Evolutionary conservation across 768 basidiomycete species (phyloP).

Genomic region (Tylopilus plumbeoviolaceoides): DNA sequence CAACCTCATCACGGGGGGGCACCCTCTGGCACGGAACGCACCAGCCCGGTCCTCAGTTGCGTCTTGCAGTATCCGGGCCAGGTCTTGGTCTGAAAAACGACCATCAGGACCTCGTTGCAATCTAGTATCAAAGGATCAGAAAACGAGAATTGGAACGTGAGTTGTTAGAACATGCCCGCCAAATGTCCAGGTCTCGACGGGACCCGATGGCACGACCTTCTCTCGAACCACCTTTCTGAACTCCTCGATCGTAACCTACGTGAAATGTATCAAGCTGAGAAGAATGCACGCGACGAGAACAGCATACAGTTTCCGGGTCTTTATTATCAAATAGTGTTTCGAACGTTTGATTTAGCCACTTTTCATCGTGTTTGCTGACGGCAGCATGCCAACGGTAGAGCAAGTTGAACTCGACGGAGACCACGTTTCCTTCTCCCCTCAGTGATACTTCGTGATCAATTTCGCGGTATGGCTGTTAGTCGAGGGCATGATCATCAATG

Average conservation of each 20-base stretch:
- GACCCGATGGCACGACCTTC: conserved; percentile 3
- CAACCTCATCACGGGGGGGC: conserved; percentile 58
- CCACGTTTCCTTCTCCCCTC: conserved; percentile 70
- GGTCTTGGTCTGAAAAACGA: conserved; percentile 58
- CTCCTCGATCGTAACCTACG: conserved; percentile 18
- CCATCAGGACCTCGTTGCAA: conserved; percentile 48
- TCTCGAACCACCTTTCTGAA: conserved; percentile 16
- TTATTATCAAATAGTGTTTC: conserved; percentile 37
- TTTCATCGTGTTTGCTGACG: conserved; percentile 48
- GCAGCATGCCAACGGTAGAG: conserved; percentile 64
- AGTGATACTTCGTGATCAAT: conserved; percentile 48
- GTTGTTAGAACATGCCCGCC: conserved; percentile 32
- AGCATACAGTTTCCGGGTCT: conserved; percentile 38
- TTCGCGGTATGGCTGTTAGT: conserved; percentile 46
- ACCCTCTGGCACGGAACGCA: conserved; percentile 67
- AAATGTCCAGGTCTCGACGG: conserved; percentile 52
- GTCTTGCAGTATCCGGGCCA: conserved; percentile 58
- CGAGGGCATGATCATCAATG: background rate
- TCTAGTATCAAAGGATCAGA: conserved; percentile 26
- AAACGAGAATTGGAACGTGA: background rate
- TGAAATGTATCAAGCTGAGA: background rate
- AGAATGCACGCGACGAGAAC: background rate
- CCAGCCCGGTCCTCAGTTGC: conserved; percentile 57
- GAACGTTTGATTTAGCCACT: conserved; percentile 53
- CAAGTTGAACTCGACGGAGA: conserved; percentile 71